Conservation (phyloP, 2,329 filamentous ascomycete genomes). For the Teratosphaeriaceae sp. region DNA sequence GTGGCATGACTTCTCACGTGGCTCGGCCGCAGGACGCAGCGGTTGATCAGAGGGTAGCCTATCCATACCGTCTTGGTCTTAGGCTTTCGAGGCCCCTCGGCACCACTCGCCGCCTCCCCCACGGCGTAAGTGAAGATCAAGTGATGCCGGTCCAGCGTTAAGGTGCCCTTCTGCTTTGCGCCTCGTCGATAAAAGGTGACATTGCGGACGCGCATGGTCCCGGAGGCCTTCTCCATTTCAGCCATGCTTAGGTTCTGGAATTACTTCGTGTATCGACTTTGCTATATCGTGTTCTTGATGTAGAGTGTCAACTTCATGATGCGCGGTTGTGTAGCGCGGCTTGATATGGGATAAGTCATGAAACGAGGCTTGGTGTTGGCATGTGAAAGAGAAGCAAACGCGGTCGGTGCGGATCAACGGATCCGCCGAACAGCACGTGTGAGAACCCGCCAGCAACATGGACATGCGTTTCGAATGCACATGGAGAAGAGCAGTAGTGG, state of each 20-base stretch:
- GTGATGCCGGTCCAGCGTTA: conserved; percentile 58
- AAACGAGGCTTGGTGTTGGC: too few species aligned
- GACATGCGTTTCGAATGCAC: too few species aligned
- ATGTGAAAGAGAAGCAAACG: too few species aligned
- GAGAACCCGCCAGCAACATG: too few species aligned
- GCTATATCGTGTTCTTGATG: not conserved
- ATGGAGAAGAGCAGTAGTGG: too few species aligned
- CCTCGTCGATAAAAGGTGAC: conserved; percentile 54
- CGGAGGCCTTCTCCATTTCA: not conserved
- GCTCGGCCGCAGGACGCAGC: conserved; percentile 66
- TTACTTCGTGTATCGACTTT: too few species aligned
- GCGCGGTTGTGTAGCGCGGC: too few species aligned
- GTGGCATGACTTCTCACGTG: conserved; percentile 14
- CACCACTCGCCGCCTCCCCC: conserved; percentile 1
- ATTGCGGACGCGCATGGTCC: conserved; percentile 45
- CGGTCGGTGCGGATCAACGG: too few species aligned
- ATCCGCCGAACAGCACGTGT: too few species aligned
- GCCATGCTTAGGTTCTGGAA: too few species aligned
- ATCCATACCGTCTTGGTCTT: conserved; percentile 73
- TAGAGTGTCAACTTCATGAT: too few species aligned
- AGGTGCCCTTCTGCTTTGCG: conserved; percentile 50
- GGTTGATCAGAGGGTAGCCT: conserved; percentile 83
- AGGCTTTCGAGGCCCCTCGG: conserved; percentile 1
- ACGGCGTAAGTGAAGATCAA: conserved; percentile 57
- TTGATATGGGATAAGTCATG: too few species aligned